phyloP scores from a whole-genome alignment of 208 protist genomes.

The Leishmania aethiopica region DNA sequence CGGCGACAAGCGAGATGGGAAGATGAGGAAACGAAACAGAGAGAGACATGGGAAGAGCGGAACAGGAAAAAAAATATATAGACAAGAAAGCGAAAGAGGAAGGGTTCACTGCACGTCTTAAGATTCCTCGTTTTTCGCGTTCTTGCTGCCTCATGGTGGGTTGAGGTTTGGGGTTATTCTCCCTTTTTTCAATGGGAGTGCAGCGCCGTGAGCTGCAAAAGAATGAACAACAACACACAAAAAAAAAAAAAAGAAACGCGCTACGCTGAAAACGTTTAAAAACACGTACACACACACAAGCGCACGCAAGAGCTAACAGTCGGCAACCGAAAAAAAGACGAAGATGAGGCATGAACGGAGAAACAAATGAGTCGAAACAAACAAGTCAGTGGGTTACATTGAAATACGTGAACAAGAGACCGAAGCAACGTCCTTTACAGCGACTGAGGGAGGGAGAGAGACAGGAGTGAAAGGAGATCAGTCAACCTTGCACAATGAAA shows the following conservation, averaged over 20 bases:
- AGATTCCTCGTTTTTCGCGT: neutral
- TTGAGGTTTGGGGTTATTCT: too few species aligned
- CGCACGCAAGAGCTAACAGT: neutral
- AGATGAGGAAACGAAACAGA: neutral
- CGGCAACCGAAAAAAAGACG: neutral
- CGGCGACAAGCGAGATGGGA: neutral
- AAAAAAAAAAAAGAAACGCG: neutral
- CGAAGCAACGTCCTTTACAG: slow-evolving; percentile 7
- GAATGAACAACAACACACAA: neutral
- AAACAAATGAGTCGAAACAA: slow-evolving; percentile 4
- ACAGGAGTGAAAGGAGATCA: neutral
- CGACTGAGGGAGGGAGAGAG: neutral
- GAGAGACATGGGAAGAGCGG: slow-evolving; percentile 11
- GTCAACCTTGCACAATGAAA: slow-evolving; percentile 2
- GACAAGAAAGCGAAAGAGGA: neutral
- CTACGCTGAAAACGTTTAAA: slow-evolving; percentile 1
- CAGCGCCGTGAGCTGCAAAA: neutral
- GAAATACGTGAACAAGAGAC: slow-evolving; percentile 9
- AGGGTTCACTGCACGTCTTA: neutral
- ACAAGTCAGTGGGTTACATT: neutral
- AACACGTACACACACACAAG: slow-evolving; percentile 4
- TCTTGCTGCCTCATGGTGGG: neutral
- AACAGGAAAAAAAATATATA: slow-evolving; percentile 1
- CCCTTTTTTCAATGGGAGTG: neutral
- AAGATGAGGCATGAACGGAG: neutral